phyloP scores from a whole-genome alignment of 768 basidiomycete species.

The Mycena latifolia region DNA sequence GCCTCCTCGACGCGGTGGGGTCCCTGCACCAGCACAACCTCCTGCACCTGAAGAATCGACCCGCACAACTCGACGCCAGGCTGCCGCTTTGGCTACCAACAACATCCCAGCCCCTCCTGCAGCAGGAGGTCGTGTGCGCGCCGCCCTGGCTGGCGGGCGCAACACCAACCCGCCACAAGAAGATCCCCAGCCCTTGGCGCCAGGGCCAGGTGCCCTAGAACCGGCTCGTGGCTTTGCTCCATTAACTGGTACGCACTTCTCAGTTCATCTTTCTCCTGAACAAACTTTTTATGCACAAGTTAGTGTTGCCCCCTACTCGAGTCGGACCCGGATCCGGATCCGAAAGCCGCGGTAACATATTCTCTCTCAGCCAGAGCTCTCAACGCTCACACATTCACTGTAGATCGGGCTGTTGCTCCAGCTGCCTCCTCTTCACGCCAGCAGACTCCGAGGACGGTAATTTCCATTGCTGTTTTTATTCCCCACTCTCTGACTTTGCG shows the following conservation, averaged over 20 bases:
- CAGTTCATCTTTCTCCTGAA: constrained; percentile 23
- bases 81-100: constrained; percentile 15
- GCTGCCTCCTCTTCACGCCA: constrained; percentile 15
- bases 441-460: constrained; percentile 23
- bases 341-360: constrained; percentile 20
- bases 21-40: constrained; percentile 19
- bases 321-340: constrained; percentile 20
- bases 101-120: constrained; percentile 9
- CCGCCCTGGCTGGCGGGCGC: constrained; percentile 12
- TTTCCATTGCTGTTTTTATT: constrained; percentile 7
- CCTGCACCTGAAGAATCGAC: constrained; percentile 17
- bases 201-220: constrained; percentile 22
- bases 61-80: constrained; percentile 11
- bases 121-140: constrained; percentile 16
- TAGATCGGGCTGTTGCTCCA: constrained; percentile 20
- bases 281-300: constrained; percentile 24
- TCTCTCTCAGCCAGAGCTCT: constrained; percentile 21
- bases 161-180: constrained; percentile 10
- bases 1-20: constrained; percentile 14
- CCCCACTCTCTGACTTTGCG: constrained; percentile 2
- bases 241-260: constrained; percentile 24
- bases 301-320: constrained; percentile 23
- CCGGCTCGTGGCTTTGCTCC: constrained; percentile 22
- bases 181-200: constrained; percentile 19
- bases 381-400: constrained; percentile 15